Evolutionary conservation across 163 green algal species (phyloP), one percentile per base, ranked within the genome.

Genomic region (Scenedesmus sp.): DNA sequence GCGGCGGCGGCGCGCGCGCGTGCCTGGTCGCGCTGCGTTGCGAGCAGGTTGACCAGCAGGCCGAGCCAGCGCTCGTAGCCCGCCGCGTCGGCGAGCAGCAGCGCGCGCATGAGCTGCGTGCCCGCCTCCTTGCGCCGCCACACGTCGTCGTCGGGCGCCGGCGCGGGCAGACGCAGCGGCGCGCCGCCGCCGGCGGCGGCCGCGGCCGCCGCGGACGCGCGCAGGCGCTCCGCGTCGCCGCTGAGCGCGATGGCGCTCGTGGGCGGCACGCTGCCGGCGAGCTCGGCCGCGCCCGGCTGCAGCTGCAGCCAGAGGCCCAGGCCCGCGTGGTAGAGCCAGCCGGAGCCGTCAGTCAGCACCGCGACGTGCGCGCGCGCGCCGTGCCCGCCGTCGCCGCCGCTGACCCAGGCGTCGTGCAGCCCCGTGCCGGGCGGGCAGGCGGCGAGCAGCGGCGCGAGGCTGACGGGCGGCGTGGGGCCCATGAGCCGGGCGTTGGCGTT

Each of bases 51-150:
- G 10, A 86, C 89, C 70, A 97, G 95, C 13, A 86, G 86, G 0
- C 75, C 36, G 31, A 97, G 87, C 88, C 87, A 95, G 53, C 84
- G 79, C 50, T 84, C 71, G 78, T 91, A 95, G 75, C 95, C 93
- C 10, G 60, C 36, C 0, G 78, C 62, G 13, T 84, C 91, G 36
- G 84, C 60, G 75, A 97, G 71, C 14, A 76, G 83, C 58, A 86
- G 77, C 26, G 91, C 90, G 3, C 84, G 73, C 2, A 87, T 84
- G 75, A 97, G 63, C 66, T 89, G 89, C 63, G 72, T 50, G 77
- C 96, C 91, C 45, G 93, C 74, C 58, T 92, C 81, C 10, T 81
- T 82, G 2, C 88, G 77, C 28, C 3, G 24, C 22, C 58, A 77
- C 39, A 24, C 36, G 11, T 36, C 7, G 9, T 42, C 51, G 2